Evolutionary conservation across 768 basidiomycete genomes (phyloP), one percentile per base, ranked within the genome.

Genomic region (Aureoboletus auriporus): DNA sequence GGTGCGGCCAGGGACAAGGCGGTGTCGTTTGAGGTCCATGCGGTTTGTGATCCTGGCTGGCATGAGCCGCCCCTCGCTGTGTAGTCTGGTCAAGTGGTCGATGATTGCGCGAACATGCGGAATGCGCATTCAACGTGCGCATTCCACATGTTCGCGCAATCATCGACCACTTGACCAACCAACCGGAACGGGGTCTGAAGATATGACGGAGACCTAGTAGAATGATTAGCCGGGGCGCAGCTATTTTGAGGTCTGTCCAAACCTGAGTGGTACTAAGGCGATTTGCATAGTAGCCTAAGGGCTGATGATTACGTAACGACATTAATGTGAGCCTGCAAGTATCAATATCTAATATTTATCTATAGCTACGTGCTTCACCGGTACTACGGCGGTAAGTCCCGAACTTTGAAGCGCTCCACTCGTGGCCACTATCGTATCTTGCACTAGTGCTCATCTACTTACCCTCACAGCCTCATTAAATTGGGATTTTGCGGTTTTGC

Each of bases 101-200:
- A 47, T 62, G 48, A 44, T 64, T 56, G 62, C 53, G 52, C 46
- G 59, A 56, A 65, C 63, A 66, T 69, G 65, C 64, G 65, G 65
- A 57, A 42, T 58, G 56, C 56, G 64, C 66, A 47, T 66, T 65
- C 64, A 54, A 57, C 55, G 20, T 47, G 66, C 64, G 56, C 56
- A 58, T 42, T 57, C 65, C 65, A 66, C 65, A 69, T 66, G 63
- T 65, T 56, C 59, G 46, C 52, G 53, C 62, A 56, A 64, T 44
- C 48, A 62, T 47, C 47, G 53, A 55, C 61, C 50, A 49, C 53
- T 55, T 42, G 54, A 60, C 63, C 41, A 50, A 23, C 20, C 20
- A 46, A 51, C 56, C 46, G 49, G 51, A 64, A 51, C 52, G 57
- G 59, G 64, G 62, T 59, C 52, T 55, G 51, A 57, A 46, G 56